A percentile compares a stretch with the other conserved stretches of the same genome.
These are phyloP conservation scores for Wolfiporia cocos DNA, from an alignment of 1,284 basidiomycete species.

Conservation along the genomic window DNA sequence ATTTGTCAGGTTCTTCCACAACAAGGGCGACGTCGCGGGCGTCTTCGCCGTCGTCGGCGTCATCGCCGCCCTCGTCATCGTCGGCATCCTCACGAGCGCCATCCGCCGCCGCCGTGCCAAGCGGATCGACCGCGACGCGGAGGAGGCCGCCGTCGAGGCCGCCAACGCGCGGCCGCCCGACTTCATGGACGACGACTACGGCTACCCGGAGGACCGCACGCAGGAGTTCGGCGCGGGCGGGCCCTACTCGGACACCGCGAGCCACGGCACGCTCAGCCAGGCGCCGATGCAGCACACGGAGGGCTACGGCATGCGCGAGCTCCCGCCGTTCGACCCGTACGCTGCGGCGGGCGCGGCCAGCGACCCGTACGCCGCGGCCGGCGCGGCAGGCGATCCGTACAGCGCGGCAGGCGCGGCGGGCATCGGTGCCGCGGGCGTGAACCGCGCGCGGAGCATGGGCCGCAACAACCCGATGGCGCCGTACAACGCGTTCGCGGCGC, in stretches of 20 bases:
- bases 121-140: constrained; percentile 64
- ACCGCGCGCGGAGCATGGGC: constrained; percentile 21
- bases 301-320: constrained; percentile 48
- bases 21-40: constrained; percentile 65
- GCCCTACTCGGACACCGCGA: constrained; percentile 52
- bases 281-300: constrained; percentile 37
- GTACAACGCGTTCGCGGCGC: constrained; percentile 29
- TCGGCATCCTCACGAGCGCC: constrained; percentile 45
- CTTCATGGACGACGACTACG: constrained; percentile 45
- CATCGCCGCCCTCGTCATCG: constrained; percentile 41
- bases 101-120: constrained; percentile 57
- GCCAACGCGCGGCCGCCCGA: constrained; percentile 34
- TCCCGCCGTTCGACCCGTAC: constrained; percentile 32
- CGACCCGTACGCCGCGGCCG: constrained; percentile 13
- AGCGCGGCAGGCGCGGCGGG: constrained; percentile 19
- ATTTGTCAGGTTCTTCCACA: constrained; percentile 54
- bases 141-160: constrained; percentile 43
- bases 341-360: constrained; percentile 20
- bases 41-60: constrained; percentile 66
- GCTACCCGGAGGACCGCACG: constrained; percentile 21
- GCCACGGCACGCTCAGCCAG: constrained; percentile 56
- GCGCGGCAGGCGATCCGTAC: constrained; percentile 16
- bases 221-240: constrained; percentile 19
- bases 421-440: constrained; percentile 24
- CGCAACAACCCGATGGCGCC: constrained; percentile 19